These are phyloP conservation scores for Backusella mclennaniae DNA, from an alignment of 192 early-diverging fungal species.

Conservation along the genomic window DNA sequence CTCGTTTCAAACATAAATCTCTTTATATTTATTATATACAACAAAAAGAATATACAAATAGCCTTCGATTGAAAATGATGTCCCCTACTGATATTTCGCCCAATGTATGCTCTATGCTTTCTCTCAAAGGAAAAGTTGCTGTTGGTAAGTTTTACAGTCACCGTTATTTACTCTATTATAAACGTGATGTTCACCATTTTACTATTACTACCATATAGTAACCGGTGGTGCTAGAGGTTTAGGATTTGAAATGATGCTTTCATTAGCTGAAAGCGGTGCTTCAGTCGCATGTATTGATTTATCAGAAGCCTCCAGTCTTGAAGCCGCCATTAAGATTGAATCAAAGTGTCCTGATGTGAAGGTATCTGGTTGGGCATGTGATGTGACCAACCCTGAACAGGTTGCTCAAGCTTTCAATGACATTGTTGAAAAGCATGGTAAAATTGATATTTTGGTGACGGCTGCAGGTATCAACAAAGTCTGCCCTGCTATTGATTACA, in stretches of 20 bases:
- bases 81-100: background rate
- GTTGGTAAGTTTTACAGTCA: constrained; percentile 15
- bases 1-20: background rate
- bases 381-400: constrained; percentile 30
- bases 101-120: constrained; percentile 13
- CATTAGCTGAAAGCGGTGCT: constrained; percentile 36
- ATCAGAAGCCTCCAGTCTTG: constrained; percentile 6
- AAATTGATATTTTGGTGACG: constrained; percentile 34
- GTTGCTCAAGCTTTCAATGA: constrained; percentile 27
- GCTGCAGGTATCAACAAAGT: constrained; percentile 37
- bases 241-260: constrained; percentile 40
- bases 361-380: constrained; percentile 35
- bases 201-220: constrained; percentile 4
- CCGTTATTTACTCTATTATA: background rate
- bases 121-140: constrained; percentile 32
- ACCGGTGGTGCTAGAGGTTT: constrained; percentile 41
- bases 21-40: background rate
- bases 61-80: background rate
- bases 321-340: constrained; percentile 16
- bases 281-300: constrained; percentile 39
- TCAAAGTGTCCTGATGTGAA: constrained; percentile 12
- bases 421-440: constrained; percentile 31
- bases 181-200: too few relatives aligned
- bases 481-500: constrained; percentile 30
- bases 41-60: background rate